These are phyloP conservation scores for Melastoma malabathricum DNA, from an alignment of 345 rosid species.

Conservation along the genomic window DNA sequence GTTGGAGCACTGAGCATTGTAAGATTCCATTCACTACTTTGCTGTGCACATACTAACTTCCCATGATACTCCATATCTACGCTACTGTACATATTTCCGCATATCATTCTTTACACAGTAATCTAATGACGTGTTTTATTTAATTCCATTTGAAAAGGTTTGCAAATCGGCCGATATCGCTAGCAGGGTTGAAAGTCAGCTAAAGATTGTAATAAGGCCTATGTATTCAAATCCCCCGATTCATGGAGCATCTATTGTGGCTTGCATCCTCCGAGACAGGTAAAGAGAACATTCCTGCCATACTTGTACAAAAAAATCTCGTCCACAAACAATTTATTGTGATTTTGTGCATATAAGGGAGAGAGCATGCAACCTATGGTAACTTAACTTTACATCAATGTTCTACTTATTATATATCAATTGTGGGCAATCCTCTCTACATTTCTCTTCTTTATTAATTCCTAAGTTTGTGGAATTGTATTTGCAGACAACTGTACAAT, in stretches of 20 bases:
- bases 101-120: background rate
- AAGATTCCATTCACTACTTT: constrained; percentile 5
- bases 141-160: constrained; percentile 15
- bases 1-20: constrained; percentile 45
- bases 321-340: background rate
- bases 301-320: background rate
- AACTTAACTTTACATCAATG: no score
- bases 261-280: constrained; percentile 32
- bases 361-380: no score
- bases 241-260: constrained; percentile 42
- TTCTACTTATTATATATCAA: background rate
- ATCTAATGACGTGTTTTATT: background rate
- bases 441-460: background rate
- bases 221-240: constrained; percentile 49
- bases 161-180: constrained; percentile 34
- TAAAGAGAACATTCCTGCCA: background rate
- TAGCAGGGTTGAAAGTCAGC: constrained; percentile 33
- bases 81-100: background rate
- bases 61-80: no score
- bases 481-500: constrained; percentile 23
- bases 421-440: background rate
- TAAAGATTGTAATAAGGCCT: constrained; percentile 41
- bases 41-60: no score
- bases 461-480: background rate
- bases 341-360: no score